Conservation (phyloP, 768 basidiomycete species). For the Amanita pallidorosea region DNA sequence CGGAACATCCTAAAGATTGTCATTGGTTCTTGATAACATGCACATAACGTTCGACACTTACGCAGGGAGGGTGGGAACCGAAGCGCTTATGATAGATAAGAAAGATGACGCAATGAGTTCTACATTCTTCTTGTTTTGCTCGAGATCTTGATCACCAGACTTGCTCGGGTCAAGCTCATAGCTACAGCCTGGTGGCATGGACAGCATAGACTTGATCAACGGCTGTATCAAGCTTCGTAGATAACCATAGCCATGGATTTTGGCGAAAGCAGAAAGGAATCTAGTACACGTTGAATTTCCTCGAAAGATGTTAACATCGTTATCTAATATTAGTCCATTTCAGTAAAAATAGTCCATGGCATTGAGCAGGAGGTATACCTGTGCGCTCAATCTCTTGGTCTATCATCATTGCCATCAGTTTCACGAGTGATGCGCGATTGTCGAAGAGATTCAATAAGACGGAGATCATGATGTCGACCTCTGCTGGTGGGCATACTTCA, state of each 20-base stretch:
- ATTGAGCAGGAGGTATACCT: conserved; percentile 29
- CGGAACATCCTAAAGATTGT: conserved; percentile 57
- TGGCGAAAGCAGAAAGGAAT: conserved; percentile 78
- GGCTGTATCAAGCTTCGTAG: conserved; percentile 72
- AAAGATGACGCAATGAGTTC: conserved; percentile 68
- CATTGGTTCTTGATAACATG: conserved; percentile 5
- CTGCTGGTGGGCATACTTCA: conserved; percentile 69
- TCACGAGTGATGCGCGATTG: conserved; percentile 58
- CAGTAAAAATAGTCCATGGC: neutral
- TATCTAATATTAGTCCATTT: conserved; percentile 35
- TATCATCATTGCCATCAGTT: conserved; percentile 73
- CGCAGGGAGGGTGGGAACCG: conserved; percentile 63
- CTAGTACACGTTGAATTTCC: conserved; percentile 83
- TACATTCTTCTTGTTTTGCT: conserved; percentile 60
- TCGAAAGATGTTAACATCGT: conserved; percentile 75
- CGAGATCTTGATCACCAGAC: conserved; percentile 45
- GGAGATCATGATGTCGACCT: conserved; percentile 78
- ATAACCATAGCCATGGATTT: conserved; percentile 87
- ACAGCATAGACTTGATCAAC: conserved; percentile 62
- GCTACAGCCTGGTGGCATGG: conserved; percentile 60
- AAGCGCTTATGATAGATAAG: conserved; percentile 62
- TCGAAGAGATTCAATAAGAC: conserved; percentile 84
- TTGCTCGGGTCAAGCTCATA: conserved; percentile 72
- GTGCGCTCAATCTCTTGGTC: conserved; percentile 75
- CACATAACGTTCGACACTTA: conserved; percentile 24